A percentile compares a stretch with the other conserved stretches of the same genome.
These are phyloP conservation scores for Gossypium arboreum DNA, from an alignment of 345 rosid genomes.

Conservation along the genomic window DNA sequence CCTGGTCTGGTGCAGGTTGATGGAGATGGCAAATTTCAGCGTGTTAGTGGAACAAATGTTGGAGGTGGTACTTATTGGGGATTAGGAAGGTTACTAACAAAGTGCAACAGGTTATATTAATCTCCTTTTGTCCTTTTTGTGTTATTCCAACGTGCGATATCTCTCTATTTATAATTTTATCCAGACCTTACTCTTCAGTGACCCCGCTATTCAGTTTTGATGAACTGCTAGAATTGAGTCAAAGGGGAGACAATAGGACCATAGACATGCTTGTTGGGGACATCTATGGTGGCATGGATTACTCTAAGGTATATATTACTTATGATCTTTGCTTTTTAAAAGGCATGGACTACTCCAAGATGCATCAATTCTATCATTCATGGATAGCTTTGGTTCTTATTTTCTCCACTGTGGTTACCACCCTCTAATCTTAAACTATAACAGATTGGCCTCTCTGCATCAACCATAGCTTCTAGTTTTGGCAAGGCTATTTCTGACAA, in stretches of 20 bases:
- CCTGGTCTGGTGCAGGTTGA: conserved; percentile 21
- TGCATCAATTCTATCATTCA: conserved; percentile 2
- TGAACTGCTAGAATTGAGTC: neutral
- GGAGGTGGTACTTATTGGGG: conserved; percentile 99
- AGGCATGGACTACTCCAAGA: conserved; percentile 18
- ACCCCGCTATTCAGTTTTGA: neutral
- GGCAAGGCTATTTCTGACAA: conserved; percentile 93
- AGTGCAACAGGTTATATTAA: conserved; percentile 73
- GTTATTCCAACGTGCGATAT: conserved; percentile 6
- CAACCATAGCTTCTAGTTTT: conserved; percentile 98
- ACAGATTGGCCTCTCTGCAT: conserved; percentile 62
- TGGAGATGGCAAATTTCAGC: conserved; percentile 94
- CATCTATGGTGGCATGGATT: conserved; percentile 4
- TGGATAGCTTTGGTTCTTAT: neutral
- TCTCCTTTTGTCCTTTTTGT: conserved; percentile 14
- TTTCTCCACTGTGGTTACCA: neutral
- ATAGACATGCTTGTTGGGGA: conserved; percentile 6
- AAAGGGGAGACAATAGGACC: conserved; percentile 6
- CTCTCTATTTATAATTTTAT: conserved; percentile 29
- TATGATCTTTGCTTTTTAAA: neutral
- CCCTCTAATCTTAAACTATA: neutral
- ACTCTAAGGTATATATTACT: conserved; percentile 4
- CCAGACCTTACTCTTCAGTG: conserved; percentile 1
- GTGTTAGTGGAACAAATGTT: conserved; percentile 96
- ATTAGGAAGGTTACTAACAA: conserved; percentile 73